These are phyloP conservation scores for Pichia sp. DNA, from an alignment of 1,139 yeast genomes.

Conservation along the genomic window DNA sequence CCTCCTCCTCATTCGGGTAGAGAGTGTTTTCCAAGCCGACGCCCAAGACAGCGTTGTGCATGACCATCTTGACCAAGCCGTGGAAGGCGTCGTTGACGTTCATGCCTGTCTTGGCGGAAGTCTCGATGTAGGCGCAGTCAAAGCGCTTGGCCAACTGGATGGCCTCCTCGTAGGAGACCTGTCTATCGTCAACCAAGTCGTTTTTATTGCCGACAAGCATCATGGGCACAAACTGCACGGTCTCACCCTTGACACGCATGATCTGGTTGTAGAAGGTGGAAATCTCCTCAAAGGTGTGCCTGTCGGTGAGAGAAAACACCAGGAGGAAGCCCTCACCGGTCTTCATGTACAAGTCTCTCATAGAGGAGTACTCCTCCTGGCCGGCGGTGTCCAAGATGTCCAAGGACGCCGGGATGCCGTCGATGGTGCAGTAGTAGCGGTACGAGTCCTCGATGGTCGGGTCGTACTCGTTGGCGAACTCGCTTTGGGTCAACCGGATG, in stretches of 20 bases:
- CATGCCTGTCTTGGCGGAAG: constrained; percentile 86
- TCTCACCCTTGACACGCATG: constrained; percentile 77
- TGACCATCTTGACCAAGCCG: constrained; percentile 57
- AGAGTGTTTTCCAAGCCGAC: constrained; percentile 29
- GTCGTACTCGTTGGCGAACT: constrained; percentile 93
- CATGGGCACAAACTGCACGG: constrained; percentile 62
- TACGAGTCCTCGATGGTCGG: constrained; percentile 91
- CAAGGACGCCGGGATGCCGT: constrained; percentile 47
- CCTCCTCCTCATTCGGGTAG: constrained; percentile 28
- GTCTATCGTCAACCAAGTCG: constrained; percentile 74
- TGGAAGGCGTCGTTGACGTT: constrained; percentile 89
- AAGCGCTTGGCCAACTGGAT: constrained; percentile 76
- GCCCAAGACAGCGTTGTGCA: constrained; percentile 23
- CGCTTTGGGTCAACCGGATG: constrained; percentile 83
- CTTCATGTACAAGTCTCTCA: constrained; percentile 79
- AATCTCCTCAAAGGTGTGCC: constrained; percentile 77
- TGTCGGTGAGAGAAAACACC: constrained; percentile 88
- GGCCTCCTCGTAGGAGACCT: constrained; percentile 75
- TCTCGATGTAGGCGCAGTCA: constrained; percentile 91
- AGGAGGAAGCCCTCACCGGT: constrained; percentile 82
- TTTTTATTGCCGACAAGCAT: constrained; percentile 86
- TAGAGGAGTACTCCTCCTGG: constrained; percentile 93
- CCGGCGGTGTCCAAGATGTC: constrained; percentile 97
- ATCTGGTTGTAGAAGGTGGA: constrained; percentile 85
- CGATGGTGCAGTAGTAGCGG: constrained; percentile 53